A percentile compares a stretch with the other conserved stretches of the same genome.
Conservation (phyloP, 495 filamentous ascomycete species). For the Penicillium manginii region DNA sequence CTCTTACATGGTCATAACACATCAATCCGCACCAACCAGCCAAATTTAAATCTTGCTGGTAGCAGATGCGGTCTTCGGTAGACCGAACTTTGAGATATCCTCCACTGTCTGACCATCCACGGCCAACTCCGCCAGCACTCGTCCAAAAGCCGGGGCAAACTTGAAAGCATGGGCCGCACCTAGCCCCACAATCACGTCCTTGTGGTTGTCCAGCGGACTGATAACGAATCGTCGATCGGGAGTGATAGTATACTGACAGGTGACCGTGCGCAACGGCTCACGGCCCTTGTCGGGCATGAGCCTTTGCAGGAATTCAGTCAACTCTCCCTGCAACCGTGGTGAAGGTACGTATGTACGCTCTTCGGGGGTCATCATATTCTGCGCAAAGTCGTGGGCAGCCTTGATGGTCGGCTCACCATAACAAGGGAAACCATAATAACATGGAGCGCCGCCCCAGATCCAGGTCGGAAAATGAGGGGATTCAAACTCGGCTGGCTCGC, state of each 20-base stretch:
- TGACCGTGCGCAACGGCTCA: slow-evolving; percentile 31
- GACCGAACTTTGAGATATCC: slow-evolving; percentile 33
- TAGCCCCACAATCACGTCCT: slow-evolving; percentile 31
- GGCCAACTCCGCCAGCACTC: slow-evolving; percentile 33
- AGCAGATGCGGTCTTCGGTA: slow-evolving; percentile 11
- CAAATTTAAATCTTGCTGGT: slow-evolving; percentile 15
- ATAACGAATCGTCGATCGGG: slow-evolving; percentile 34
- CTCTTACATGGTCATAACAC: neutral
- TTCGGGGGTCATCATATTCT: slow-evolving; percentile 35
- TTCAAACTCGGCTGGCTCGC: slow-evolving; percentile 20
- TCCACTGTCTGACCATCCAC: slow-evolving; percentile 33
- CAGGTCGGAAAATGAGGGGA: slow-evolving; percentile 28
- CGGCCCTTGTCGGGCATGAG: slow-evolving; percentile 31
- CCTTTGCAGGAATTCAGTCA: slow-evolving; percentile 22
- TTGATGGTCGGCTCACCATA: slow-evolving; percentile 40
- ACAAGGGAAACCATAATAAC: slow-evolving; percentile 33
- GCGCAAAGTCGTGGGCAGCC: slow-evolving; percentile 29
- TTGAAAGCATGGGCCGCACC: slow-evolving; percentile 39
- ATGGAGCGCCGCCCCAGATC: slow-evolving; percentile 30
- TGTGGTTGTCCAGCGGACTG: slow-evolving; percentile 28
- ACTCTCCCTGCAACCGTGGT: slow-evolving; percentile 23
- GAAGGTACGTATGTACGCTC: slow-evolving; percentile 34
- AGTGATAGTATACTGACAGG: slow-evolving; percentile 35
- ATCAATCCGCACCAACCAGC: neutral
- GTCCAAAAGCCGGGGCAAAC: slow-evolving; percentile 35